Percentiles rank a stretch among this genome's conserved stretches.
Evolutionary conservation across 129 eudicot species (phyloP).

Genomic region (Kitagawia praeruptora): DNA sequence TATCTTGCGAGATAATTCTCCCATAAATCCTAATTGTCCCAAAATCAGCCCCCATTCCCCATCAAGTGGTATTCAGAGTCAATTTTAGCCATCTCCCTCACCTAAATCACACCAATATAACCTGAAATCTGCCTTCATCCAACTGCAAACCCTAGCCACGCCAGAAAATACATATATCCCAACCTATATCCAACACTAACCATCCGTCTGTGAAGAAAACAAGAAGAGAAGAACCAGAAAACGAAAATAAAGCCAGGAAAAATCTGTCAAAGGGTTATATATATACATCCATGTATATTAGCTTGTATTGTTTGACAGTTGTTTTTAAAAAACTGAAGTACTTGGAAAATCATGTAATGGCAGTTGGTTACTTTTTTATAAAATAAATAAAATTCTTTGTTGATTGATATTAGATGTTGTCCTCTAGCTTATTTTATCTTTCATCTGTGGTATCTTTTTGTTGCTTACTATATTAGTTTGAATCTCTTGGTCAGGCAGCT

Average conservation of each 20-base stretch:
- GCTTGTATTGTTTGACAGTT: not conserved
- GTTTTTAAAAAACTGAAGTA: not conserved
- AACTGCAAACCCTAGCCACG: not conserved
- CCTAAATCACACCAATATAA: too few relatives aligned
- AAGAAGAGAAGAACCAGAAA: too few relatives aligned
- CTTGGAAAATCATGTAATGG: not conserved
- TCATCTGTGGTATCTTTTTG: not conserved
- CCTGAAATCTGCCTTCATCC: not conserved
- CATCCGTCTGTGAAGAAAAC: too few relatives aligned
- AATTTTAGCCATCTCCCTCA: too few relatives aligned
- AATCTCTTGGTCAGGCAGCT: constrained; percentile 8
- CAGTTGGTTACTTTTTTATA: not conserved
- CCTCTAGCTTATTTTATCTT: not conserved
- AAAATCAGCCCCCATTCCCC: too few relatives aligned
- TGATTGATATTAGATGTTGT: not conserved
- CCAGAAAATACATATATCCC: not conserved
- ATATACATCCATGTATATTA: too few relatives aligned
- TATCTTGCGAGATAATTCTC: too few relatives aligned
- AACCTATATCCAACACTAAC: not conserved
- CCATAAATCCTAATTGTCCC: too few relatives aligned
- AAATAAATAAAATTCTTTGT: not conserved
- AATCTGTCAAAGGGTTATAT: too few relatives aligned
- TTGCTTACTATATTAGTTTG: not conserved
- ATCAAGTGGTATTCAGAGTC: too few relatives aligned
- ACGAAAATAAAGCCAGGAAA: too few relatives aligned